Percentiles rank a stretch among this genome's conserved stretches.
These are phyloP conservation scores for Maudiozyma humilis DNA, from an alignment of 1,139 yeast species.

Conservation along the genomic window DNA sequence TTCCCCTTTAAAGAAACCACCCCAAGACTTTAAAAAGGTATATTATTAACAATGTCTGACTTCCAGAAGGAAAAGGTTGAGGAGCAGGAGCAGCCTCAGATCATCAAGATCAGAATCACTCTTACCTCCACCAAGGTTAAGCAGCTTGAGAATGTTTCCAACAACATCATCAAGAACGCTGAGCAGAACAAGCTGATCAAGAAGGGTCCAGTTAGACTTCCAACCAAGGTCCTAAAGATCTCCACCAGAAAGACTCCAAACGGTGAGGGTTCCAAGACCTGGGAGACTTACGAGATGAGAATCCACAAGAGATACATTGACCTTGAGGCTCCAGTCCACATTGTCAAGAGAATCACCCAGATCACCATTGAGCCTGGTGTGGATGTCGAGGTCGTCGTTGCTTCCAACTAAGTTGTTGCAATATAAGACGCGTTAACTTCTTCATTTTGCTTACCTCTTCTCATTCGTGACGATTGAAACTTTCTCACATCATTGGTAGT, in stretches of 20 bases:
- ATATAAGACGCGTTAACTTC: conserved; percentile 3
- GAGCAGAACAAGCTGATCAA: conserved; percentile 69
- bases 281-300: conserved; percentile 99
- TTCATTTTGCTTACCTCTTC: conserved; percentile 5
- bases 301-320: conserved; percentile 99
- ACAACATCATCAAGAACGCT: conserved; percentile 86
- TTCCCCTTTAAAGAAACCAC: not conserved
- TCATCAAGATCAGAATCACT: conserved; percentile 98
- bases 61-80: conserved; percentile 77
- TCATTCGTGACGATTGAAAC: conserved; percentile 1
- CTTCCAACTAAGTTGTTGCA: conserved; percentile 19
- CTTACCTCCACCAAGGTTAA: conserved; percentile 98
- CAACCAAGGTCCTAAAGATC: conserved; percentile 97
- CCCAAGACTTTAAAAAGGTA: conserved; percentile 33
- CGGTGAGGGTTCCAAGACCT: conserved; percentile 99
- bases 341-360: conserved; percentile 94
- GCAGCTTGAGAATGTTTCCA: conserved; percentile 91
- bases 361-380: conserved; percentile 79
- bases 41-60: conserved; percentile 55
- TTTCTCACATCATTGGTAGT: no score
- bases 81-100: conserved; percentile 73
- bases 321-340: conserved; percentile 92
- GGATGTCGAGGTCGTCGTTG: conserved; percentile 48
- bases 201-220: conserved; percentile 99
- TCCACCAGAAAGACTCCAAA: conserved; percentile 99